Base-by-base conservation (phyloP, 169 alveolate species). In the Plasmodium gallinaceum region DNA sequence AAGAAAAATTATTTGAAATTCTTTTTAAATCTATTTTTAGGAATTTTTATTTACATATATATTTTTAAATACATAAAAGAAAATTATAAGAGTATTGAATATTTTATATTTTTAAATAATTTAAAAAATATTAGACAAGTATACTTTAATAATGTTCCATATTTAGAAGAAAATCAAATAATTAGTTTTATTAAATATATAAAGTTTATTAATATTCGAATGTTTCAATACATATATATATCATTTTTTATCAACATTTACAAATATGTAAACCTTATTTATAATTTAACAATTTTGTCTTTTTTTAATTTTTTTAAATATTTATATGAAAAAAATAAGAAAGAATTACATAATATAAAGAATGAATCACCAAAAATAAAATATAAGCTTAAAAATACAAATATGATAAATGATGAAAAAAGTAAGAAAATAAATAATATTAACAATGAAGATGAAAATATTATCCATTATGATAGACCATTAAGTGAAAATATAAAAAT, bases 91-190 rank as follows among this genome's bases (percentile, higher is more conserved):
- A 80, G 57, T 68, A 65, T 80, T 16, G 83, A 80, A 8, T 66
- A 66, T 57, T 80, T 80, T 80, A 68, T 80, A 52, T 80, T 80
- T 80, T 80, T 80, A 68, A 80, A 80, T 80, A 68, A 42, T 18
- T 64, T 72, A 26, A 43, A 80, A 80, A 80, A 80, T 54, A 43
- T 80, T 42, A 54, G 42, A 57, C 20, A 80, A 16, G 42, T 80
- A 80, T 80, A 80, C 66, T n/a, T 58, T 60, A 69, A 80, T 60
- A 68, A 68, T n/a, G 48, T 69, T 2, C 68, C 90, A 22, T 51
- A 80, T 51, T 51, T 80, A 16, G 83, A 52, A 20, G 66, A 80
- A 39, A 37, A 20, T 48, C 68, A 66, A 54, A 54, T 80, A 2
- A 16, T n/a, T 68, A 68, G 48, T 66, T 80, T 80, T 43, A 14